Conservation (phyloP, 306 rosid genomes). For the Rubus parviflorus region DNA sequence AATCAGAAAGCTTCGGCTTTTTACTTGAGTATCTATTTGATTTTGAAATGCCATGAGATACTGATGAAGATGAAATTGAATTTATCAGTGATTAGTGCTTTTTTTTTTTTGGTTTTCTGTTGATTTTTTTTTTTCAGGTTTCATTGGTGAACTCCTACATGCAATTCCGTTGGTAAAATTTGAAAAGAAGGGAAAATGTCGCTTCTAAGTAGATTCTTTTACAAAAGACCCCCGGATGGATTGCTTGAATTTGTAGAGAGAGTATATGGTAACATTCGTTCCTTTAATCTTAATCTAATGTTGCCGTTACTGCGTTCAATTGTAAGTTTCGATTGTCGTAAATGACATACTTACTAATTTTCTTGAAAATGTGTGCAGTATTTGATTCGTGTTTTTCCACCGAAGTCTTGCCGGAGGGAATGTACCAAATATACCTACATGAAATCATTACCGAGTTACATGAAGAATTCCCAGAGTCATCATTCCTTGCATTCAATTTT, state of each 20-base stretch:
- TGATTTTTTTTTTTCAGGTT: constrained; percentile 22
- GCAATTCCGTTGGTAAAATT: constrained; percentile 7
- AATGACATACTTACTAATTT: neutral
- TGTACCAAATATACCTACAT: constrained; percentile 79
- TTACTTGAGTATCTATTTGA: neutral
- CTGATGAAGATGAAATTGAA: neutral
- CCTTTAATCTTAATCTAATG: constrained; percentile 7
- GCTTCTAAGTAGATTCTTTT: constrained; percentile 89
- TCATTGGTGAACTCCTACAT: constrained; percentile 18
- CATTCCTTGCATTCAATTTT: constrained; percentile 85
- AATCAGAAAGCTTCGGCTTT: neutral
- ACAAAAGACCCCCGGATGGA: constrained; percentile 95
- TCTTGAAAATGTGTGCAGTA: constrained; percentile 46
- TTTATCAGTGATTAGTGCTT: neutral
- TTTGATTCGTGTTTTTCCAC: constrained; percentile 97
- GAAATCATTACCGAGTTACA: constrained; percentile 76
- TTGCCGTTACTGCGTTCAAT: neutral
- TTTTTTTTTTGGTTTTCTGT: neutral
- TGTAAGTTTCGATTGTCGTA: neutral
- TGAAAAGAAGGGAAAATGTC: constrained; percentile 50
- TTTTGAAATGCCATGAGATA: neutral
- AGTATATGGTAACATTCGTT: constrained; percentile 63
- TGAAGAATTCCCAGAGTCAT: constrained; percentile 91
- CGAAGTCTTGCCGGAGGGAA: constrained; percentile 80
- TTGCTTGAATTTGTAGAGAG: constrained; percentile 86